These are phyloP conservation scores for Boletus tomentosulus DNA, from an alignment of 768 basidiomycete genomes.

Conservation along the genomic window DNA sequence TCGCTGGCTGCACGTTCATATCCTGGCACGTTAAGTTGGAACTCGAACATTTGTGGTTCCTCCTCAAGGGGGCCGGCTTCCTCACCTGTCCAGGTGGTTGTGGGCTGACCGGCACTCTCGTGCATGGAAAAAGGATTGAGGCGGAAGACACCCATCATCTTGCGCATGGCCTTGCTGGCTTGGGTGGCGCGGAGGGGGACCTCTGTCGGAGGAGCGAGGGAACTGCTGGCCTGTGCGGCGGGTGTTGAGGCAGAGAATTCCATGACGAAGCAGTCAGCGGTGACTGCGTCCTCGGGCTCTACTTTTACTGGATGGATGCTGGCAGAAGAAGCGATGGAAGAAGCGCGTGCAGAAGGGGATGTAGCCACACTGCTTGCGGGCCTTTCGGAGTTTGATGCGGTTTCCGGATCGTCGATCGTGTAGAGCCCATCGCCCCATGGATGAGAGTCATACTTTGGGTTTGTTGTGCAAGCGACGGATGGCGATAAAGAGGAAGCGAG, in stretches of 20 bases:
- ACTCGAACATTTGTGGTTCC: constrained; percentile 61
- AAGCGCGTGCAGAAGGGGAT: constrained; percentile 33
- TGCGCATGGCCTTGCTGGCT: constrained; percentile 64
- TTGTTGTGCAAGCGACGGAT: background rate
- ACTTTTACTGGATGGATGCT: constrained; percentile 29
- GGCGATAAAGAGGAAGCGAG: constrained; percentile 18
- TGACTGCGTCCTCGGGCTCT: constrained; percentile 26
- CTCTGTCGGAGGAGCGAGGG: constrained; percentile 53
- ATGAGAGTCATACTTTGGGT: constrained; percentile 24
- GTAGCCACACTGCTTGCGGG: constrained; percentile 32
- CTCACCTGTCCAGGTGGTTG: constrained; percentile 43
- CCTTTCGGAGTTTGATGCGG: constrained; percentile 33
- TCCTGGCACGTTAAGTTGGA: constrained; percentile 47
- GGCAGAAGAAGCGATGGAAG: constrained; percentile 30
- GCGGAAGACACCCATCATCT: constrained; percentile 75
- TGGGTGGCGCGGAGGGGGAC: constrained; percentile 76
- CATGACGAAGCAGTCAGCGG: constrained; percentile 33
- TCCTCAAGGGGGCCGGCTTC: constrained; percentile 58
- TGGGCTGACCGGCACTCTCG: constrained; percentile 40
- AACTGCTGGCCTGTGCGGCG: constrained; percentile 33
- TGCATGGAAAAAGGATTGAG: constrained; percentile 75
- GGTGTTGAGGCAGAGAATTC: constrained; percentile 29
- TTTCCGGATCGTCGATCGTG: constrained; percentile 31
- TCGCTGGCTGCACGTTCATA: constrained; percentile 21
- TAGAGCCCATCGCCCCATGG: constrained; percentile 31